Percentiles rank a stretch among this genome's conserved stretches.
These are phyloP conservation scores for Penicillium sp. DNA, from an alignment of 2,329 filamentous ascomycete genomes.

Conservation along the genomic window DNA sequence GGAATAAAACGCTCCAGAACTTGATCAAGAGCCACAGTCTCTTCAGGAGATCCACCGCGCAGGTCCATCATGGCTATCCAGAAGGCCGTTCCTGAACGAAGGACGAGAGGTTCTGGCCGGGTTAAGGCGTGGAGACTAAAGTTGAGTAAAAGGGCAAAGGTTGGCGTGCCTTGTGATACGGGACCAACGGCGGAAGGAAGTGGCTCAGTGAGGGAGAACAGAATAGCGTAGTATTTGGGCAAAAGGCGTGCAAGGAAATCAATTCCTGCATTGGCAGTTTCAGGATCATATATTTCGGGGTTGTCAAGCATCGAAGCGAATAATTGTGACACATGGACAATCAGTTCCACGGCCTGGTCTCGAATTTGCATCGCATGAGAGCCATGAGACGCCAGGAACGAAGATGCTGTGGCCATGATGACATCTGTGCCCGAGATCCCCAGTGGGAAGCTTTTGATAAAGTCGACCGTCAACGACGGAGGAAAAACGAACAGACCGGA, in stretches of 20 bases:
- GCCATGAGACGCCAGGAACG: constrained; percentile 46
- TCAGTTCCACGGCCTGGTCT: constrained; percentile 35
- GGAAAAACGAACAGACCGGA: constrained; percentile 46
- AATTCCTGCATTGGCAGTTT: constrained; percentile 45
- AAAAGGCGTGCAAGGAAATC: constrained; percentile 46
- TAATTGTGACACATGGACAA: constrained; percentile 40
- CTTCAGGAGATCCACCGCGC: constrained; percentile 20
- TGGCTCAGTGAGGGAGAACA: constrained; percentile 36
- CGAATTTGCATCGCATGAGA: constrained; percentile 35
- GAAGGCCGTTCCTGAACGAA: constrained; percentile 47
- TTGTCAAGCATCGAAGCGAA: constrained; percentile 39
- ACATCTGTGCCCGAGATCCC: constrained; percentile 42
- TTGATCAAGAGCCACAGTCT: constrained; percentile 25
- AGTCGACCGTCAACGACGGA: constrained; percentile 40
- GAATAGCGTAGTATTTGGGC: constrained; percentile 40
- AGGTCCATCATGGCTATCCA: constrained; percentile 43
- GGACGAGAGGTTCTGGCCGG: constrained; percentile 46
- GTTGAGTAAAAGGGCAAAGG: constrained; percentile 38
- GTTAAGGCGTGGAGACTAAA: constrained; percentile 43
- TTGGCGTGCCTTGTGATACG: constrained; percentile 22
- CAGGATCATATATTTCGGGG: constrained; percentile 40
- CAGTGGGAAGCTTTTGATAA: constrained; percentile 42
- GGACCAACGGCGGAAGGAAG: constrained; percentile 8
- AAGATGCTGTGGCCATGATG: constrained; percentile 47
- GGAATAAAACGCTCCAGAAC: constrained; percentile 39